A percentile compares a stretch with the other conserved stretches of the same genome.
These are phyloP conservation scores for Eruca vesicaria DNA, from an alignment of 441 rosid species.

Conservation along the genomic window DNA sequence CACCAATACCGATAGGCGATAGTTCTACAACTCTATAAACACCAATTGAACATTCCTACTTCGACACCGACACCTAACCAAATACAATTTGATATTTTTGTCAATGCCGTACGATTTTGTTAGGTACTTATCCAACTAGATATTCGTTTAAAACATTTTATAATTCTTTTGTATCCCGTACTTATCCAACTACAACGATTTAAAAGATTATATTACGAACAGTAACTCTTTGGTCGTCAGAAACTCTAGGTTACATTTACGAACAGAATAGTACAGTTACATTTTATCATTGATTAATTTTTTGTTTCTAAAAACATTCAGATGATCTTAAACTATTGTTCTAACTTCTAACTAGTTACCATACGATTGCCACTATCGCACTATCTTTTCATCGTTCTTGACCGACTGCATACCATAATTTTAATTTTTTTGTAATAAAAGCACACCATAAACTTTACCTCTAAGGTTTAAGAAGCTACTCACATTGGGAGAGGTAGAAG, in stretches of 20 bases:
- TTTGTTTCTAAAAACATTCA: background rate
- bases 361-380: background rate
- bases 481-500: background rate
- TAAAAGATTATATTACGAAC: too few species aligned
- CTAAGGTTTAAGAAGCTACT: background rate
- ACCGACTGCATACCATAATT: too few species aligned
- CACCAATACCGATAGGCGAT: background rate
- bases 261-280: background rate
- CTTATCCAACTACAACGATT: constrained; percentile 9
- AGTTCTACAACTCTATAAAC: background rate
- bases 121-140: background rate
- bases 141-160: background rate
- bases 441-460: background rate
- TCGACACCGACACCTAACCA: background rate
- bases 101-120: background rate
- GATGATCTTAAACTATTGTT: background rate
- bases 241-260: too few species aligned
- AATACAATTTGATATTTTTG: background rate
- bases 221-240: too few species aligned
- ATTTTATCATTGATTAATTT: background rate
- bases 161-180: background rate
- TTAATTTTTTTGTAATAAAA: too few species aligned
- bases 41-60: constrained; percentile 4
- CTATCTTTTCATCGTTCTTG: background rate
- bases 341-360: too few species aligned